Evolutionary conservation across 164 flowering plant species (phyloP).

Genomic region (Amborella trichopoda): DNA sequence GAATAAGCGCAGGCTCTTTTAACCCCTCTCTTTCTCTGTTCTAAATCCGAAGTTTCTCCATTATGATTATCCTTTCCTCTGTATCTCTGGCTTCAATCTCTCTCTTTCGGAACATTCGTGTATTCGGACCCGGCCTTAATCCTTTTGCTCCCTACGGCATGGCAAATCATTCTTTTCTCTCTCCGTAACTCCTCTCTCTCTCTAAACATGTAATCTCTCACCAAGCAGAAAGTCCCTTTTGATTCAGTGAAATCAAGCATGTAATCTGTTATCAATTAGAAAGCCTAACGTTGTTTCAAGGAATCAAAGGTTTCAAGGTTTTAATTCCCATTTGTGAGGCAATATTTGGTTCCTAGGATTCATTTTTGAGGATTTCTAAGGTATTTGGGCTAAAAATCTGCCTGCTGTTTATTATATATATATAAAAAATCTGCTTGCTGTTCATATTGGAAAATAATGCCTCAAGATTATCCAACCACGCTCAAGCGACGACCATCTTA

Average conservation of each 20-base stretch:
- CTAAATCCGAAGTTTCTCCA: too few species aligned
- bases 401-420: too few species aligned
- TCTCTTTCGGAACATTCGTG: slow-evolving; percentile 34
- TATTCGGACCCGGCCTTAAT: slow-evolving; percentile 89
- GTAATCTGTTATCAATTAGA: too few species aligned
- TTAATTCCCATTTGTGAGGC: too few species aligned
- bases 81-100: slow-evolving; percentile 14
- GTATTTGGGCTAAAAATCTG: too few species aligned
- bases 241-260: not conserved
- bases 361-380: too few species aligned
- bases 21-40: too few species aligned
- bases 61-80: slow-evolving; percentile 21
- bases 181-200: slow-evolving; percentile 38
- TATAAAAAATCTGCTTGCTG: too few species aligned
- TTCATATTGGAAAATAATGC: slow-evolving; percentile 21
- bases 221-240: not conserved
- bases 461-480: slow-evolving; percentile 18
- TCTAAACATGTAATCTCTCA: not conserved
- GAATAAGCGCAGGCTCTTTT: too few species aligned
- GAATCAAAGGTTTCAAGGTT: too few species aligned
- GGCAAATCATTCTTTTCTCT: slow-evolving; percentile 49
- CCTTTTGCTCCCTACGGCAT: slow-evolving; percentile 71
- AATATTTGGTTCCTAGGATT: too few species aligned
- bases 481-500: slow-evolving; percentile 30
- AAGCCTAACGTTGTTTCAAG: too few species aligned